Evolutionary conservation across 768 basidiomycete genomes (phyloP).

Genomic region (Hypholoma fasciculare): DNA sequence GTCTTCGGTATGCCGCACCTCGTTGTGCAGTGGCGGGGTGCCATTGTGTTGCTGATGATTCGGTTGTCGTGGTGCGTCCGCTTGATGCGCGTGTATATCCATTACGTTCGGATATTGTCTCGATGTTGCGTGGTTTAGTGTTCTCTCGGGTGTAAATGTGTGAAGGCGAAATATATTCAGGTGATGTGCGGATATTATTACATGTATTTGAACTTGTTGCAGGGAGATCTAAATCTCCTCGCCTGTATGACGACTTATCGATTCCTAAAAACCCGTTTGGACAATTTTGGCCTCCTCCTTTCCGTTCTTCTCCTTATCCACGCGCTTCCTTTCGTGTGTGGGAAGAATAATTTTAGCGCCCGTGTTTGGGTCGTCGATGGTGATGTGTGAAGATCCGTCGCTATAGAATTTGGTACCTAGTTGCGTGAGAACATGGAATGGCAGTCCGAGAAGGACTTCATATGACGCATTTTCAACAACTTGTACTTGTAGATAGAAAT

Average conservation of each 20-base stretch:
- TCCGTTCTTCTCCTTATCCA: neutral
- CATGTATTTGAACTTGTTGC: neutral
- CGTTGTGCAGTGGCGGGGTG: neutral
- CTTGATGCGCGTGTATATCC: no score
- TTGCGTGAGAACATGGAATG: slow-evolving; percentile 8
- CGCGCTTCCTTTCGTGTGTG: neutral
- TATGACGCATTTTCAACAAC: slow-evolving; percentile 16
- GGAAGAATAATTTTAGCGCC: neutral
- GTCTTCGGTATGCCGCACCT: neutral
- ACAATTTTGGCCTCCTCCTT: neutral
- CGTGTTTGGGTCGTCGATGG: neutral
- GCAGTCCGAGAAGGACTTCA: slow-evolving; percentile 16
- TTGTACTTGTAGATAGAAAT: slow-evolving; percentile 18
- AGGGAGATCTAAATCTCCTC: neutral
- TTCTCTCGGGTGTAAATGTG: neutral
- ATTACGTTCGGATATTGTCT: no score
- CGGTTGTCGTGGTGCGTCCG: no score
- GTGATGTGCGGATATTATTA: neutral
- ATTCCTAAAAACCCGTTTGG: neutral
- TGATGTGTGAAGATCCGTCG: slow-evolving; percentile 2
- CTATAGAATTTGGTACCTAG: neutral
- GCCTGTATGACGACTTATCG: neutral
- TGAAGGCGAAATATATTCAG: neutral
- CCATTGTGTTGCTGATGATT: no score
- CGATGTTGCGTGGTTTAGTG: no score